Evolutionary conservation across 352 stramenopile species (phyloP).

Genomic region (Pythium vanterpoolii): DNA sequence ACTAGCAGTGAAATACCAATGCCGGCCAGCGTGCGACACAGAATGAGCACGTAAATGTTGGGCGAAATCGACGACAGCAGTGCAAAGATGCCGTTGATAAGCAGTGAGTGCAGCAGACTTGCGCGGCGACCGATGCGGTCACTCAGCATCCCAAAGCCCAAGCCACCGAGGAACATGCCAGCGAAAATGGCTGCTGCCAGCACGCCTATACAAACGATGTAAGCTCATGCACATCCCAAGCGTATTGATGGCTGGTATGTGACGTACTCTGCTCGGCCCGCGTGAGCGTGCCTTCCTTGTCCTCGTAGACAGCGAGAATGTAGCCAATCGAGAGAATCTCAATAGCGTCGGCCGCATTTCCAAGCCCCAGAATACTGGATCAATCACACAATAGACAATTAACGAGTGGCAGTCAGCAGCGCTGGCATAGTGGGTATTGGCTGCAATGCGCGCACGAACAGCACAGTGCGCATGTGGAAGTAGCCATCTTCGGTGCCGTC

Average conservation of each 20-base stretch:
- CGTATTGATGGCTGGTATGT: too few species aligned
- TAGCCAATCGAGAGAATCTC: constrained; percentile 91
- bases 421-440: not conserved
- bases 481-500: constrained; percentile 52
- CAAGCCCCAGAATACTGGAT: constrained; percentile 70
- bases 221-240: too few species aligned
- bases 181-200: constrained; percentile 87
- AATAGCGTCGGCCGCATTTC: constrained; percentile 88
- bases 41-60: constrained; percentile 60
- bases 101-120: constrained; percentile 71
- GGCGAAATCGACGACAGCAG: constrained; percentile 70
- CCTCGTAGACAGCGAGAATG: constrained; percentile 83
- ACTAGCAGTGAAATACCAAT: too few species aligned
- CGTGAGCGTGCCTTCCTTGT: constrained; percentile 60
- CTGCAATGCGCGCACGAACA: constrained; percentile 30
- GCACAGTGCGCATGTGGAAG: constrained; percentile 64
- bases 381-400: not conserved
- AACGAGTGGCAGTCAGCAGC: not conserved
- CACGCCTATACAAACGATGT: constrained; percentile 34
- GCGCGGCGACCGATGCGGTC: constrained; percentile 74
- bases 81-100: constrained; percentile 78
- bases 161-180: constrained; percentile 87
- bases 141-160: constrained; percentile 71
- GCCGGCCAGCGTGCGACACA: constrained; percentile 55
- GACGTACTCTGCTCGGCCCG: constrained; percentile 48